Evolutionary conservation across 192 early-diverging fungal species (phyloP).

Genomic region (Gonapodya sp.): DNA sequence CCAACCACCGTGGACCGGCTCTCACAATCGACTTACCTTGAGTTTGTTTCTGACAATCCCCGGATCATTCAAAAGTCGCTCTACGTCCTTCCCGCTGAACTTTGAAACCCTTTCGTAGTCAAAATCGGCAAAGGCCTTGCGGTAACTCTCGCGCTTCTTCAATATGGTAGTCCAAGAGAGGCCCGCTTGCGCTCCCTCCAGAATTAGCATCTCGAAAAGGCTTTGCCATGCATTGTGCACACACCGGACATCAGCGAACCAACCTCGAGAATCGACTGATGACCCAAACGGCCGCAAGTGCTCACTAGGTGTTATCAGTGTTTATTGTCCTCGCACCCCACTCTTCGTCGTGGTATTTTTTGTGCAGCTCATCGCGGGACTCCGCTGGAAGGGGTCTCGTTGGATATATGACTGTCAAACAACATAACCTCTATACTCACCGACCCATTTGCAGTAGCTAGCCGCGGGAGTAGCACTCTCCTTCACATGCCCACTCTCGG

Average conservation of each 20-base stretch:
- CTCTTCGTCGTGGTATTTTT: background rate
- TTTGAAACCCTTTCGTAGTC: background rate
- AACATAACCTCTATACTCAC: too few relatives aligned
- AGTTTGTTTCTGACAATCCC: background rate
- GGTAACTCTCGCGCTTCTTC: background rate
- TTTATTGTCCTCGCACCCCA: background rate
- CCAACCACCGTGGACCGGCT: too few relatives aligned
- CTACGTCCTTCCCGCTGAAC: slow-evolving; percentile 6
- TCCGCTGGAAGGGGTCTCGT: too few relatives aligned
- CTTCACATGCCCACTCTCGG: too few relatives aligned
- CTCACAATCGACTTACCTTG: background rate
- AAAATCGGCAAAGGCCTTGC: slow-evolving; percentile 2
- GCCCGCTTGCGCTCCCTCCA: slow-evolving; percentile 2
- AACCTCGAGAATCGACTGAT: too few relatives aligned
- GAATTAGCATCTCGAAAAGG: background rate
- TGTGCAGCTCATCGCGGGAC: background rate
- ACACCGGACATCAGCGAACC: too few relatives aligned
- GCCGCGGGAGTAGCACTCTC: background rate
- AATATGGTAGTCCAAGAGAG: slow-evolving; percentile 2
- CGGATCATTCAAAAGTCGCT: background rate
- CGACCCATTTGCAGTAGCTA: background rate
- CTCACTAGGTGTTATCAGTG: background rate
- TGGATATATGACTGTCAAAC: too few relatives aligned
- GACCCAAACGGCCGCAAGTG: too few relatives aligned
- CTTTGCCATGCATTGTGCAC: too few relatives aligned